These are phyloP conservation scores for Myriosclerotinia curreyana DNA, from an alignment of 2,329 filamentous ascomycete species.

Conservation along the genomic window DNA sequence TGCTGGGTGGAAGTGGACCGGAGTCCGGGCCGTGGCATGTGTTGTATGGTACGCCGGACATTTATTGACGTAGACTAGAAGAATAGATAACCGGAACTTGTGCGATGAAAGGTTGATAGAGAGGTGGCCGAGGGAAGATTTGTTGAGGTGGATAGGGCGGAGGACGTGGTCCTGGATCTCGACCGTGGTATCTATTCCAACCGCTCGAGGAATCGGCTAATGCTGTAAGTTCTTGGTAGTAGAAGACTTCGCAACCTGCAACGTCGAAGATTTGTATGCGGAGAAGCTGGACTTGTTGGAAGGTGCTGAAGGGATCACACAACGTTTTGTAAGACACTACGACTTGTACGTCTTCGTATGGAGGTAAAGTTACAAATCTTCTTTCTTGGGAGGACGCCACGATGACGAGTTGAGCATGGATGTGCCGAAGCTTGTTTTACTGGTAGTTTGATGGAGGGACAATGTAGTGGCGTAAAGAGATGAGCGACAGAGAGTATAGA, in stretches of 20 bases:
- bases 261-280: slow-evolving; percentile 28
- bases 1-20: slow-evolving; percentile 31
- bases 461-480: neutral
- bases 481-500: neutral
- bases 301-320: slow-evolving; percentile 21
- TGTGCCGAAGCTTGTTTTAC: neutral
- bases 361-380: slow-evolving; percentile 20
- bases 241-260: slow-evolving; percentile 23
- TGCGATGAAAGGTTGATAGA: neutral
- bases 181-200: slow-evolving; percentile 30
- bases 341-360: slow-evolving; percentile 25
- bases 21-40: slow-evolving; percentile 32
- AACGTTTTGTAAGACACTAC: slow-evolving; percentile 26
- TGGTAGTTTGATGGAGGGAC: neutral
- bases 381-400: slow-evolving; percentile 28
- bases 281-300: slow-evolving; percentile 26
- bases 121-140: neutral
- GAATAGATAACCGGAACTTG: neutral
- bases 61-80: slow-evolving; percentile 7
- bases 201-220: slow-evolving; percentile 23
- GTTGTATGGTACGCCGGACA: slow-evolving; percentile 33
- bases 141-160: slow-evolving; percentile 20
- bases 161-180: slow-evolving; percentile 29
- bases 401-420: slow-evolving; percentile 15
- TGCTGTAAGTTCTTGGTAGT: slow-evolving; percentile 26